phyloP scores from a whole-genome alignment of 441 rosid genomes.

The Gossypium davidsonii region DNA sequence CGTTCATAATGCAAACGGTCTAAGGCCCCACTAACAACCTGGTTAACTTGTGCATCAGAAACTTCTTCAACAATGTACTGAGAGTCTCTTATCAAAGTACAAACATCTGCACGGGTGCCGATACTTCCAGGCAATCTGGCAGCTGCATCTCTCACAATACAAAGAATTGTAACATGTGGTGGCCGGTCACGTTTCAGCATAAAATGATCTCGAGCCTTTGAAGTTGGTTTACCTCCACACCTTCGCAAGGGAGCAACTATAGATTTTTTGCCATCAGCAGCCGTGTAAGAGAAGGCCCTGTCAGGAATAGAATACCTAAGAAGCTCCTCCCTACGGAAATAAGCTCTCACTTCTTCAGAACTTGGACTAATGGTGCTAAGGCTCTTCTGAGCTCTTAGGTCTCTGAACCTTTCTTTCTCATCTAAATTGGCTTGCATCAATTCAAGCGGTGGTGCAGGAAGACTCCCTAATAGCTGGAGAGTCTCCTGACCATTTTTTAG shows the following conservation, averaged over 20 bases:
- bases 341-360: slow-evolving; percentile 82
- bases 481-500: slow-evolving; percentile 95
- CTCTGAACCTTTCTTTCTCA: slow-evolving; percentile 97
- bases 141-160: slow-evolving; percentile 99
- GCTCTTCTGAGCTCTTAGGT: slow-evolving; percentile 97
- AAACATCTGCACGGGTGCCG: slow-evolving; percentile 99
- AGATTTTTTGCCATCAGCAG: slow-evolving; percentile 97
- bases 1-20: slow-evolving; percentile 98
- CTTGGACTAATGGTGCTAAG: slow-evolving; percentile 81
- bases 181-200: slow-evolving; percentile 99
- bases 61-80: slow-evolving; percentile 93
- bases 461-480: slow-evolving; percentile 92
- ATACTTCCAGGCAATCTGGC: slow-evolving; percentile 96
- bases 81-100: slow-evolving; percentile 92
- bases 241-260: slow-evolving; percentile 98
- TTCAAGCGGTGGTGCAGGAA: slow-evolving; percentile 89
- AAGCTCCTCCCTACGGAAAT: slow-evolving; percentile 87
- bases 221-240: slow-evolving; percentile 99
- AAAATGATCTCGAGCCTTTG: slow-evolving; percentile 98
- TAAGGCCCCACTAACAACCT: slow-evolving; percentile 96
- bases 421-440: slow-evolving; percentile 79
- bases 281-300: slow-evolving; percentile 93
- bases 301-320: slow-evolving; percentile 96
- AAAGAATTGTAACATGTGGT: slow-evolving; percentile 94
- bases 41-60: slow-evolving; percentile 87